Base-by-base conservation (phyloP, 805 yeast species). In the Candida jianshihensis region DNA sequence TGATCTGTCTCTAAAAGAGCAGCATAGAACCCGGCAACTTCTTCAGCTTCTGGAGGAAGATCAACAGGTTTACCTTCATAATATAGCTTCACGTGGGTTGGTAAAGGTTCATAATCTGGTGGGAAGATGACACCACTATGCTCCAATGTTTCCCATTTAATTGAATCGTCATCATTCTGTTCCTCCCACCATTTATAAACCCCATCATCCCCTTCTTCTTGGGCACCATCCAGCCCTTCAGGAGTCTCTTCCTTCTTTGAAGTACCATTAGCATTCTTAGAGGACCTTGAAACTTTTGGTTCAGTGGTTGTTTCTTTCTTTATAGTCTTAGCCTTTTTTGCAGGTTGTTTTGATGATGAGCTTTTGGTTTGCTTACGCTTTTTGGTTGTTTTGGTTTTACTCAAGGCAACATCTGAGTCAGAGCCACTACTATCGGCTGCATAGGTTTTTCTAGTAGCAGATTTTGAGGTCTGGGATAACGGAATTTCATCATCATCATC, bases 61-160 rank as follows among this genome's bases (percentile, higher is more conserved):
- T 65, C 66, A 1, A 89, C 89, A 0, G 92, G 84, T 45, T 73
- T 69, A 1, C 85, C 86, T 47, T 82, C 81, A 51, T 90, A 89
- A 40, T 74, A 70, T 36, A 90, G 49, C 53, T 82, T 85, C 27
- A 89, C 83, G 49, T 75, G 71, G 5, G 73, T 63, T 0, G 97
- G 97, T 30, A 90, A 62, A 4, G 92, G 88, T 53, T 81, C 89
- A 57, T 90, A 90, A 3, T 76, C 81, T 0, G 97, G 97, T 2
- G 98, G 97, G 51, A 90, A 90, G 22, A 89, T 62, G 11, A 90
- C 96, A 50, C 98, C 98, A 46, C 73, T 78, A 56, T 90, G 98
- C 43, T 75, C 86, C 35, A 90, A 63, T 1, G 88, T 73, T 18
- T 76, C 80, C 98, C 98, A 90, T 54, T 87, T 86, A 37, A 79